Conservation (phyloP, 2,329 filamentous ascomycete species). For the Ophiostoma triangulosporum region DNA sequence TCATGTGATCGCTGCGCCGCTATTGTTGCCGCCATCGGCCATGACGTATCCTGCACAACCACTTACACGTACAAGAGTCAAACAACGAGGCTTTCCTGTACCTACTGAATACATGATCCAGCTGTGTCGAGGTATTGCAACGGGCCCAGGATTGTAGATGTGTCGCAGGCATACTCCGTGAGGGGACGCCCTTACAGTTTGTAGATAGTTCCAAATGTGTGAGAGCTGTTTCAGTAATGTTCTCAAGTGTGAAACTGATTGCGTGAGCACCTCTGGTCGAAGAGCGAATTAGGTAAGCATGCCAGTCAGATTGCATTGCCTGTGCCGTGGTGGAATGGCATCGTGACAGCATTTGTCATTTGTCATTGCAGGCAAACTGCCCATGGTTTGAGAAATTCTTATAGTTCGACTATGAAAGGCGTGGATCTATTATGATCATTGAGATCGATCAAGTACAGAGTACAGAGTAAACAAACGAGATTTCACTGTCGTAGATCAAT, state of each 20-base stretch:
- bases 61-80: neutral
- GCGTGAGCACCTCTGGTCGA: neutral
- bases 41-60: slow-evolving; percentile 1
- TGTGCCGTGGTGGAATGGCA: neutral
- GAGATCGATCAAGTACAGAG: too few species aligned
- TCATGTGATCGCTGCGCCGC: neutral
- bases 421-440: too few species aligned
- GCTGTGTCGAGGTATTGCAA: too few species aligned
- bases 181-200: too few species aligned
- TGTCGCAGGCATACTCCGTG: too few species aligned
- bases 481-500: too few species aligned
- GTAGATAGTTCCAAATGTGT: neutral
- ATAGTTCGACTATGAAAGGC: too few species aligned
- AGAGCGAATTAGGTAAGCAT: neutral
- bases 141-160: too few species aligned
- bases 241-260: neutral
- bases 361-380: too few species aligned
- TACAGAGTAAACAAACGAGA: too few species aligned
- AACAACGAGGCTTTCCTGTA: neutral
- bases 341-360: too few species aligned
- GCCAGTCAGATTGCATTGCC: neutral
- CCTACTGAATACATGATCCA: neutral
- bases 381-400: too few species aligned
- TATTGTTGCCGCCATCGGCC: neutral
- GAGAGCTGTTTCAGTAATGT: neutral